Conservation (phyloP, 768 basidiomycete species). For the Leccinum fibrillosum region DNA sequence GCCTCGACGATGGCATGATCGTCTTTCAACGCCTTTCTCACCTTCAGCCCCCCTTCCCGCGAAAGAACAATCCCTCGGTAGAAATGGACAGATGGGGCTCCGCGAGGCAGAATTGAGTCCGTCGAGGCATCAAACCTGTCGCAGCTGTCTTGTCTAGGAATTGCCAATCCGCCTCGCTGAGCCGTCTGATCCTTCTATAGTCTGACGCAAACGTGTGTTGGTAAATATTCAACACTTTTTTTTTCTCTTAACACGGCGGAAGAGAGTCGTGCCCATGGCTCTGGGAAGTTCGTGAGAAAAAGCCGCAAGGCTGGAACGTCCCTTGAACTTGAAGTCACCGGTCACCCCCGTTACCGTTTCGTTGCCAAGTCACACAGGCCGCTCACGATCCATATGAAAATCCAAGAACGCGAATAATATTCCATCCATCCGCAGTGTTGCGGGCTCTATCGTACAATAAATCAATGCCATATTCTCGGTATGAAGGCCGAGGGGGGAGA, state of each 20-base stretch:
- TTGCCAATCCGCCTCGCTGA: neutral
- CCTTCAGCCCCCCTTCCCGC: neutral
- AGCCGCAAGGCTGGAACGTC: neutral
- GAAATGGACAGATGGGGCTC: neutral
- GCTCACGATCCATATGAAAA: conserved; percentile 1
- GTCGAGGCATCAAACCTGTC: neutral
- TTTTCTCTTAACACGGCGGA: neutral
- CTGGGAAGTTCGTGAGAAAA: conserved; percentile 3
- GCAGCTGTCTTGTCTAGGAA: neutral
- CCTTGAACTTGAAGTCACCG: neutral
- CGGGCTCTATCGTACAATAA: conserved; percentile 34
- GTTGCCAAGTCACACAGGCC: conserved; percentile 13
- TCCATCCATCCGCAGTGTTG: conserved; percentile 28
- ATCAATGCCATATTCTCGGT: conserved; percentile 33
- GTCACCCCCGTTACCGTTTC: conserved; percentile 8
- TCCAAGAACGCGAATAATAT: conserved; percentile 30
- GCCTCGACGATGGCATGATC: neutral
- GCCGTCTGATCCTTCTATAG: conserved; percentile 3
- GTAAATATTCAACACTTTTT: neutral
- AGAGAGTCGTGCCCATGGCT: neutral
- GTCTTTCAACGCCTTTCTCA: neutral
- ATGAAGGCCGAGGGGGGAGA: conserved; percentile 7
- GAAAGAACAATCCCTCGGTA: neutral
- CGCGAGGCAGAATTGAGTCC: neutral
- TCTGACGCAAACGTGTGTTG: conserved; percentile 11